Evolutionary conservation across 495 filamentous ascomycete genomes (phyloP).

Genomic region (Neurospora terricola): DNA sequence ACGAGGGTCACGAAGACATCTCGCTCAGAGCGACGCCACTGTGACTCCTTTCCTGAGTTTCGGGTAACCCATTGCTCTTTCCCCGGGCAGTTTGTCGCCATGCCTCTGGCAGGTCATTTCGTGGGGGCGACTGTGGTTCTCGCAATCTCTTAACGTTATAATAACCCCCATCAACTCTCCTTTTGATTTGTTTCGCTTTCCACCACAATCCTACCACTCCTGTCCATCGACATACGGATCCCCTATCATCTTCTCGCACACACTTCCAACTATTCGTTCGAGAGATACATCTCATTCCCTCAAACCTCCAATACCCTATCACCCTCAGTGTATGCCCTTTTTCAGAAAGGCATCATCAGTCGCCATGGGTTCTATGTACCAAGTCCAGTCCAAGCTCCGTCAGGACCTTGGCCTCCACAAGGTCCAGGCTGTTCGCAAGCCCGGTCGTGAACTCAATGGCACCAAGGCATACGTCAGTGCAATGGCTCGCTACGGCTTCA

Average conservation of each 20-base stretch:
- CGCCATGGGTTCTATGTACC: conserved; percentile 25
- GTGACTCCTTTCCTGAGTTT: background rate
- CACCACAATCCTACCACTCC: background rate
- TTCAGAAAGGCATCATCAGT: background rate
- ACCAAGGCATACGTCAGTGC: conserved; percentile 63
- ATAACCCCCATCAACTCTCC: background rate
- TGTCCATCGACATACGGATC: background rate
- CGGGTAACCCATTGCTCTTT: background rate
- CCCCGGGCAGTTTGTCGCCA: background rate
- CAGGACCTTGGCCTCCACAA: conserved; percentile 34
- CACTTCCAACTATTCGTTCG: background rate
- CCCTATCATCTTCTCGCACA: background rate
- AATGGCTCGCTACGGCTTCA: conserved; percentile 61
- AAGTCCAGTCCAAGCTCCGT: conserved; percentile 24
- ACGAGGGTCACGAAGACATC: background rate
- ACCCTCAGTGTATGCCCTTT: background rate
- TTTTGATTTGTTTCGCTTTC: background rate
- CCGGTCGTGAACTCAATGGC: conserved; percentile 54
- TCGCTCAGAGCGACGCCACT: background rate
- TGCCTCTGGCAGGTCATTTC: background rate
- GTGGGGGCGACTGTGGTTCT: background rate
- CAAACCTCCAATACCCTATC: background rate
- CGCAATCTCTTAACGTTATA: background rate
- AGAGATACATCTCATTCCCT: background rate
- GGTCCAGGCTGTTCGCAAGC: conserved; percentile 44